These are phyloP conservation scores for Carex kokanica DNA, from an alignment of 176 grass and related monocot genomes.

Conservation along the genomic window DNA sequence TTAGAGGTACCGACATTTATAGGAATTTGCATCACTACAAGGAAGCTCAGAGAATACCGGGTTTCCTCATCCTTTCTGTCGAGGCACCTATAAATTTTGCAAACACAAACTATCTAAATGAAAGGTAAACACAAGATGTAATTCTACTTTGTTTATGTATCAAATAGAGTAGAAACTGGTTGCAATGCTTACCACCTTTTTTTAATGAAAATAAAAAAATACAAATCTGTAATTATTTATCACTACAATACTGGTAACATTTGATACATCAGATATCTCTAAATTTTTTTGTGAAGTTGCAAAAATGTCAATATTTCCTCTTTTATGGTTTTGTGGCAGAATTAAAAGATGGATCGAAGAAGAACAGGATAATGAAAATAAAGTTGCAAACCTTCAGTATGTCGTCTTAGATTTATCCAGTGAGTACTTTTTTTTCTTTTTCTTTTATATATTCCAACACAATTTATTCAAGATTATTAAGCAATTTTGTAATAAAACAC, in stretches of 20 bases:
- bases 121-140: constrained; percentile 48
- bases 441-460: neutral
- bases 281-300: no score
- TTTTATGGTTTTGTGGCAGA: constrained; percentile 29
- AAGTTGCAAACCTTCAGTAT: constrained; percentile 46
- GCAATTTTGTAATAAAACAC: neutral
- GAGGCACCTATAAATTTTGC: constrained; percentile 95
- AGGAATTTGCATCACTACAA: constrained; percentile 80
- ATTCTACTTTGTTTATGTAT: neutral
- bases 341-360: constrained; percentile 87
- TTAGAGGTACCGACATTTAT: constrained; percentile 74
- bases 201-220: neutral
- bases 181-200: neutral
- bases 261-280: neutral
- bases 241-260: neutral
- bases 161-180: neutral
- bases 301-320: constrained; percentile 5
- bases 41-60: constrained; percentile 77
- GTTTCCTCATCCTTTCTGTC: constrained; percentile 74
- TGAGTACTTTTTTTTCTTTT: constrained; percentile 16
- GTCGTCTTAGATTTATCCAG: constrained; percentile 80
- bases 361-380: constrained; percentile 42
- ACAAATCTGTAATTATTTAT: neutral
- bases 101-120: constrained; percentile 86
- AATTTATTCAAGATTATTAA: neutral